Percentiles rank a stretch among this genome's conserved stretches.
These are phyloP conservation scores for Cruciata laevipes DNA, from an alignment of 257 asterid genomes.

Conservation along the genomic window DNA sequence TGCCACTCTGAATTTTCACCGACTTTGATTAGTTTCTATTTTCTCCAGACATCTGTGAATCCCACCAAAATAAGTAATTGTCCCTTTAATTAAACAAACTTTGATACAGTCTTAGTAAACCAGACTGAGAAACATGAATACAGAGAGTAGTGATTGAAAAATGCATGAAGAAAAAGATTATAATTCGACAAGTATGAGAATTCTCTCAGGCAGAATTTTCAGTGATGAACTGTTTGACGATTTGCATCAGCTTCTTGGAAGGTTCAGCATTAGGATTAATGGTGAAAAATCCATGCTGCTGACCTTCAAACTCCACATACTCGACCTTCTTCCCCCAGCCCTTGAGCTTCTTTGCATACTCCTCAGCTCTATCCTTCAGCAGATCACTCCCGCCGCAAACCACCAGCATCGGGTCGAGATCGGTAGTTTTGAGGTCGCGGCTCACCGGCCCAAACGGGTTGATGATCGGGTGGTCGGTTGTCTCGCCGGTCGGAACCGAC, in stretches of 20 bases:
- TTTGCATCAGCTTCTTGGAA: constrained; percentile 34
- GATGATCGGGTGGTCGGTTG: constrained; percentile 51
- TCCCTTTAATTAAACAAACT: too few species aligned
- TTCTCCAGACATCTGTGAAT: too few species aligned
- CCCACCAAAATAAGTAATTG: too few species aligned
- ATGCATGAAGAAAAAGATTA: background rate
- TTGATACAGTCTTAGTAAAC: too few species aligned
- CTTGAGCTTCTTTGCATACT: constrained; percentile 41
- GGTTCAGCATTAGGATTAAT: constrained; percentile 43
- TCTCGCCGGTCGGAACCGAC: constrained; percentile 49
- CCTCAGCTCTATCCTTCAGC: constrained; percentile 50
- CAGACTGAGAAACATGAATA: background rate
- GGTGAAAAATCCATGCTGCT: constrained; percentile 74
- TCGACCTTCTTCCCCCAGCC: constrained; percentile 49
- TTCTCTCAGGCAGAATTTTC: constrained; percentile 25
- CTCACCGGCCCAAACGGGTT: constrained; percentile 64
- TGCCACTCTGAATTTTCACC: too few species aligned
- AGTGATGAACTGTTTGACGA: constrained; percentile 36
- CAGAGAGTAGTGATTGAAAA: background rate
- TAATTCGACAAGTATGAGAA: background rate
- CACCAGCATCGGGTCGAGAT: constrained; percentile 52
- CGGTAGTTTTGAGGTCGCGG: constrained; percentile 31
- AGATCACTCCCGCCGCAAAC: constrained; percentile 54
- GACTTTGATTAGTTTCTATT: too few species aligned
- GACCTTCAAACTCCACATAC: constrained; percentile 67